Conservation (phyloP, 352 stramenopile genomes). For the Globisporangium echinulatum region DNA sequence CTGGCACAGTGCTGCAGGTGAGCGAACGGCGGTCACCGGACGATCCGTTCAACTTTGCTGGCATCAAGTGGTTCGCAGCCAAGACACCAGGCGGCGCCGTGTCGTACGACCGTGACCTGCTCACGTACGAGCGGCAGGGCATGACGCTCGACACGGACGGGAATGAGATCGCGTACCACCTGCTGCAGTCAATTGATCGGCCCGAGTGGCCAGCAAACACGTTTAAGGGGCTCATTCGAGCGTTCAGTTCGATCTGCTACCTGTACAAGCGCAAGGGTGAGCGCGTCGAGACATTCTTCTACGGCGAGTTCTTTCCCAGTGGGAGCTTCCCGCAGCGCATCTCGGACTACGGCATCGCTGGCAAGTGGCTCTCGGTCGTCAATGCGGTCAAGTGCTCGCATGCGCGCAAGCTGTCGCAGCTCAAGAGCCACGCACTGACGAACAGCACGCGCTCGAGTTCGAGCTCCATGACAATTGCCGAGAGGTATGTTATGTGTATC, state of each 20-base stretch:
- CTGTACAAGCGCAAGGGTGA: constrained; percentile 23
- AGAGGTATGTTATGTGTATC: constrained; percentile 1
- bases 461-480: constrained; percentile 3
- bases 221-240: constrained; percentile 24
- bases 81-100: constrained; percentile 18
- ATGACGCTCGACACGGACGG: constrained; percentile 8
- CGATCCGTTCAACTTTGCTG: constrained; percentile 32
- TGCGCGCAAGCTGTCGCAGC: constrained; percentile 6
- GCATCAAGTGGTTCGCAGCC: constrained; percentile 42
- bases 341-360: constrained; percentile 16
- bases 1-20: constrained; percentile 23
- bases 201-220: constrained; percentile 15
- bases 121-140: constrained; percentile 20
- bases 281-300: constrained; percentile 34
- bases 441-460: neutral
- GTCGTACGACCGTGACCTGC: constrained; percentile 21
- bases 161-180: constrained; percentile 16
- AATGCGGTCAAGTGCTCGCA: constrained; percentile 10
- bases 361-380: constrained; percentile 18
- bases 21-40: constrained; percentile 22
- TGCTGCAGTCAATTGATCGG: constrained; percentile 17
- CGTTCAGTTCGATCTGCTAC: constrained; percentile 32
- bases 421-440: neutral
- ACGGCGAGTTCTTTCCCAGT: constrained; percentile 29
- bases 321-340: constrained; percentile 9